A percentile compares a stretch with the other conserved stretches of the same genome.
Conservation (phyloP, 805 yeast genomes). For the Scheffersomyces coipomensis region DNA sequence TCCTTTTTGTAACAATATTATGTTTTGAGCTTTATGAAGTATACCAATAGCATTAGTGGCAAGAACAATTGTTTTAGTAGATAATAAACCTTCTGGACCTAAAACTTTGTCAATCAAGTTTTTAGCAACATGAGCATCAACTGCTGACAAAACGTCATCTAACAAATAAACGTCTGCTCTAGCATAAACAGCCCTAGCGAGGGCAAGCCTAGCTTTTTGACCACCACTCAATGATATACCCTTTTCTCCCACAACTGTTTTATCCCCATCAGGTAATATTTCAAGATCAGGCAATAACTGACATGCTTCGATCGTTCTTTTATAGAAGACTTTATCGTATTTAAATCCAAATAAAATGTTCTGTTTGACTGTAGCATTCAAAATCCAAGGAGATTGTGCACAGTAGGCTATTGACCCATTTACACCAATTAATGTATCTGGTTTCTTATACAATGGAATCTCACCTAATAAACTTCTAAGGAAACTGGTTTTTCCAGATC, state of each 20-base stretch:
- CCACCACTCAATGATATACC: constrained; percentile 43
- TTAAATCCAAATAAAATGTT: constrained; percentile 36
- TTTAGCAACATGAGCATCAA: constrained; percentile 43
- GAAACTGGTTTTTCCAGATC: constrained; percentile 38
- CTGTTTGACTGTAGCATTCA: constrained; percentile 37
- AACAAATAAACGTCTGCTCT: constrained; percentile 35
- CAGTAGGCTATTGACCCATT: constrained; percentile 38
- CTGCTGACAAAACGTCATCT: constrained; percentile 42
- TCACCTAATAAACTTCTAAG: constrained; percentile 34
- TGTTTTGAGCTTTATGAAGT: constrained; percentile 30
- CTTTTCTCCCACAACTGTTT: constrained; percentile 40
- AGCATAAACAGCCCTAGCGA: constrained; percentile 41
- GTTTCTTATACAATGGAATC: constrained; percentile 14
- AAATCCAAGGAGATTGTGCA: constrained; percentile 40
- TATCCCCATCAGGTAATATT: constrained; percentile 37
- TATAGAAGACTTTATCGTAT: constrained; percentile 27
- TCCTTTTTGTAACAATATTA: constrained; percentile 27
- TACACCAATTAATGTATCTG: constrained; percentile 13
- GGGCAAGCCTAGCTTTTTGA: constrained; percentile 39
- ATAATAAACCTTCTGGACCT: constrained; percentile 27
- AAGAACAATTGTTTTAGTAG: constrained; percentile 30
- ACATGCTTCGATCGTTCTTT: constrained; percentile 34
- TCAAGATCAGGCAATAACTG: constrained; percentile 32
- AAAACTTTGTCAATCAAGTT: constrained; percentile 28
- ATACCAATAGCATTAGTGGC: constrained; percentile 39